Conservation (phyloP, 352 stramenopile species). For the Phytophthora foliorum region DNA sequence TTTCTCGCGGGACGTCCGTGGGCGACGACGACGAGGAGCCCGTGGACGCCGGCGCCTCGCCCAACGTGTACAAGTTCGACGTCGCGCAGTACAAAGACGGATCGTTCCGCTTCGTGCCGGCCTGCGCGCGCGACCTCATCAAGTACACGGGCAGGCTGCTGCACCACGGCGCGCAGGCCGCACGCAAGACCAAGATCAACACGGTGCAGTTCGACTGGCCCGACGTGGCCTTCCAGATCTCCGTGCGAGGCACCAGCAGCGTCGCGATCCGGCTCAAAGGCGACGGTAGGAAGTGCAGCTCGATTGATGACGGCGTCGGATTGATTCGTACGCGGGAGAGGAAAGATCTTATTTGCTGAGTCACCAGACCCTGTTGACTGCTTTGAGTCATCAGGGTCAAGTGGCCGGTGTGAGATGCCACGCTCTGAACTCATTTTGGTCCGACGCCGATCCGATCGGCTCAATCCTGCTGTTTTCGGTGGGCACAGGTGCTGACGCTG, state of each 20-base stretch:
- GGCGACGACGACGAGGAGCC: slow-evolving; percentile 42
- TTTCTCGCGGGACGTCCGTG: slow-evolving; percentile 45
- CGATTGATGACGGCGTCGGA: slow-evolving; percentile 14
- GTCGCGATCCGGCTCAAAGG: slow-evolving; percentile 88
- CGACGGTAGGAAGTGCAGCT: too few species aligned
- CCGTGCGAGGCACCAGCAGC: slow-evolving; percentile 60
- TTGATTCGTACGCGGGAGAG: slow-evolving; percentile 21
- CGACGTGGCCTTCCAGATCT: slow-evolving; percentile 71
- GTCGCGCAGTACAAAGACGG: slow-evolving; percentile 82
- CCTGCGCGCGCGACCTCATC: slow-evolving; percentile 78
- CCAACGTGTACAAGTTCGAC: slow-evolving; percentile 85
- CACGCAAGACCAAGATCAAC: slow-evolving; percentile 86
- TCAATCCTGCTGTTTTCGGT: slow-evolving; percentile 23
- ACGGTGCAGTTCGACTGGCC: slow-evolving; percentile 91
- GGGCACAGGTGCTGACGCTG: slow-evolving; percentile 9
- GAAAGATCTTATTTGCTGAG: slow-evolving; percentile 17
- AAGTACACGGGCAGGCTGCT: slow-evolving; percentile 79
- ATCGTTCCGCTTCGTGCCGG: slow-evolving; percentile 69
- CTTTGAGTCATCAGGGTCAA: slow-evolving; percentile 18
- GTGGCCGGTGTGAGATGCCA: slow-evolving; percentile 41
- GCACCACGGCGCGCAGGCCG: slow-evolving; percentile 68
- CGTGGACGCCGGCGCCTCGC: slow-evolving; percentile 14
- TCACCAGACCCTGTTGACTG: slow-evolving; percentile 4
- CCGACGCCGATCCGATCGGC: slow-evolving; percentile 28
- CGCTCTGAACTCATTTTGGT: slow-evolving; percentile 56